A percentile compares a stretch with the other conserved stretches of the same genome.
Evolutionary conservation across 192 early-diverging fungal genomes (phyloP).

Genomic region (Cetraspora pellucida): DNA sequence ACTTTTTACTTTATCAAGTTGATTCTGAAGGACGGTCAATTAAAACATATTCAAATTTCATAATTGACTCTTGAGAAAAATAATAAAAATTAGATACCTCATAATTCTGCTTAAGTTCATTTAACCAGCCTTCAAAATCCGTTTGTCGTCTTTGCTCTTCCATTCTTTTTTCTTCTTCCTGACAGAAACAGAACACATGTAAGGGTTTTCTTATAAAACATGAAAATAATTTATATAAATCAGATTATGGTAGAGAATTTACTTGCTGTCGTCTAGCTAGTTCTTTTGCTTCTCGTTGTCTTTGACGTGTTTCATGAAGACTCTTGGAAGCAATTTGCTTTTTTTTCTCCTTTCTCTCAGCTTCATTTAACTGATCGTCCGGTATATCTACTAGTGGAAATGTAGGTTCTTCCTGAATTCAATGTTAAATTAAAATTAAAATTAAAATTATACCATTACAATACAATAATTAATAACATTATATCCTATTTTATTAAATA

Average conservation of each 20-base stretch:
- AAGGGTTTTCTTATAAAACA: not conserved
- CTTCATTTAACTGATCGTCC: conserved; percentile 77
- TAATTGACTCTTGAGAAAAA: not conserved
- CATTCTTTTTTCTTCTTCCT: conserved; percentile 62
- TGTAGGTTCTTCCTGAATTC: conserved; percentile 61
- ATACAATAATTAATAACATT: conserved; percentile 11
- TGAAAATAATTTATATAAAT: not conserved
- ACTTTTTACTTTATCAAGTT: conserved; percentile 73
- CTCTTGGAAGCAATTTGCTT: conserved; percentile 79
- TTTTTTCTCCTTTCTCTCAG: conserved; percentile 81
- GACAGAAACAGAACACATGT: not conserved
- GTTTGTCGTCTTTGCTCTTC: conserved; percentile 73
- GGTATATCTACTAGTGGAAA: conserved; percentile 78
- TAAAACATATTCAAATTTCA: not conserved
- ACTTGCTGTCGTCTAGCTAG: conserved; percentile 54
- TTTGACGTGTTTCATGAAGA: conserved; percentile 70
- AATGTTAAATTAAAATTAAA: not conserved
- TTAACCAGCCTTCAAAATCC: conserved; percentile 76
- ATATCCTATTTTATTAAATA: conserved; percentile 4
- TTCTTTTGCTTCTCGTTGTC: conserved; percentile 73
- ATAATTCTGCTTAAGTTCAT: conserved; percentile 64
- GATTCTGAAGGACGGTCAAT: conserved; percentile 31
- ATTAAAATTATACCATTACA: not conserved
- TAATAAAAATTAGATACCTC: conserved; percentile 36
- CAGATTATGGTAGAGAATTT: not conserved